Evolutionary conservation across 2,329 filamentous ascomycete species (phyloP).

Genomic region (Lasiodiplodia citricola): DNA sequence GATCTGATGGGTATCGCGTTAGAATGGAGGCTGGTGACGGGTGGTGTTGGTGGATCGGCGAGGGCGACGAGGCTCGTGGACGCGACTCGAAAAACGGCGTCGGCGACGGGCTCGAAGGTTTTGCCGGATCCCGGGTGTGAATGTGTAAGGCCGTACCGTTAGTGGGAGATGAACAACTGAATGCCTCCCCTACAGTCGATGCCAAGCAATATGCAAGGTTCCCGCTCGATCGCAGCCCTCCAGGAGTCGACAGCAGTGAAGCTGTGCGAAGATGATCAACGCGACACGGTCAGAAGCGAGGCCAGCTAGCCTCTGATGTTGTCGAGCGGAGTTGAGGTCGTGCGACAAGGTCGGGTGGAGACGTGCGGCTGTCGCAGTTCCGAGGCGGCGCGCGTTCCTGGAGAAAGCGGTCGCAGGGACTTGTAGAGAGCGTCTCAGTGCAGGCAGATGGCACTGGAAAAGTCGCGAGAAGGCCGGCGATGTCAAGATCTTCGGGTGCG

Average conservation of each 20-base stretch:
- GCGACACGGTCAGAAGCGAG: slow-evolving; percentile 44
- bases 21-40: neutral
- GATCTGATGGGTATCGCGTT: slow-evolving; percentile 17
- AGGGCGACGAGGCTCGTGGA: slow-evolving; percentile 1
- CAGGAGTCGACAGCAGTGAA: slow-evolving; percentile 32
- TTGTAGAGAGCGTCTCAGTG: slow-evolving; percentile 24
- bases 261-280: slow-evolving; percentile 27
- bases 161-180: slow-evolving; percentile 95
- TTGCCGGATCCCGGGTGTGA: slow-evolving; percentile 27
- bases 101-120: slow-evolving; percentile 16
- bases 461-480: neutral
- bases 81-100: slow-evolving; percentile 9
- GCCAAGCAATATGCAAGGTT: slow-evolving; percentile 37
- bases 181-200: slow-evolving; percentile 84
- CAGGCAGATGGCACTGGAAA: slow-evolving; percentile 5
- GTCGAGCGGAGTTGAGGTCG: neutral
- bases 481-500: neutral
- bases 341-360: slow-evolving; percentile 1
- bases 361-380: slow-evolving; percentile 9
- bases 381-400: slow-evolving; percentile 1
- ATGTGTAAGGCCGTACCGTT: slow-evolving; percentile 54
- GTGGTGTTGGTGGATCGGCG: slow-evolving; percentile 14
- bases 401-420: neutral
- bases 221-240: slow-evolving; percentile 31
- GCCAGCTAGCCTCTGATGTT: slow-evolving; percentile 49